These are phyloP conservation scores for Aspergillus alliaceus DNA, from an alignment of 2,329 filamentous ascomycete species.

Conservation along the genomic window DNA sequence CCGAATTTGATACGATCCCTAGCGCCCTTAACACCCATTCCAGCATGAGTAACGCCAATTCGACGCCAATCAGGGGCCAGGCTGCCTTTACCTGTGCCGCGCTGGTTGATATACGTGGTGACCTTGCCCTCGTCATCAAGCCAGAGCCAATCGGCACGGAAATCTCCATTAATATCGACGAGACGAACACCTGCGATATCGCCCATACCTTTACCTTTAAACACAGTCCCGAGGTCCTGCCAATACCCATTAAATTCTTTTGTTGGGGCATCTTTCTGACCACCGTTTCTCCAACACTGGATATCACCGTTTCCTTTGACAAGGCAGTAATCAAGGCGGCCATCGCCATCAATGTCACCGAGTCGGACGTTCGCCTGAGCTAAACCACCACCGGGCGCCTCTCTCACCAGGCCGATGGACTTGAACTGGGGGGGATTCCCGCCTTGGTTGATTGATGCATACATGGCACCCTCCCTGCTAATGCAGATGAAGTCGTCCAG, in stretches of 20 bases:
- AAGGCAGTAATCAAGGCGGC: background rate
- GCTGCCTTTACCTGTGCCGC: background rate
- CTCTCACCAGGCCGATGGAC: background rate
- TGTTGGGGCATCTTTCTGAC: background rate
- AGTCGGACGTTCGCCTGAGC: background rate
- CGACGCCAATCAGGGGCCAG: background rate
- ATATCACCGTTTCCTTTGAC: background rate
- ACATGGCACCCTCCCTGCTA: background rate
- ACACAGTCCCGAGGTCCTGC: background rate
- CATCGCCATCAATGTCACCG: background rate
- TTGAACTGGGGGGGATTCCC: background rate
- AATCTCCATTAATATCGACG: conserved; percentile 8
- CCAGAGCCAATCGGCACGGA: background rate
- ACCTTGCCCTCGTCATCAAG: background rate
- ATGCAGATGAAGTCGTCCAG: background rate
- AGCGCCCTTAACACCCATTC: background rate
- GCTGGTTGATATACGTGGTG: conserved; percentile 1
- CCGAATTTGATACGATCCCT: background rate
- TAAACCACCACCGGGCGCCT: background rate
- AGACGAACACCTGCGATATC: background rate
- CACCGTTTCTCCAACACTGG: background rate
- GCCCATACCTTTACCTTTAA: background rate
- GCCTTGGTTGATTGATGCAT: background rate
- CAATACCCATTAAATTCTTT: background rate
- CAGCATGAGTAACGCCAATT: background rate